Evolutionary conservation across 345 rosid genomes (phyloP).

Genomic region (Hypericum androsaemum): DNA sequence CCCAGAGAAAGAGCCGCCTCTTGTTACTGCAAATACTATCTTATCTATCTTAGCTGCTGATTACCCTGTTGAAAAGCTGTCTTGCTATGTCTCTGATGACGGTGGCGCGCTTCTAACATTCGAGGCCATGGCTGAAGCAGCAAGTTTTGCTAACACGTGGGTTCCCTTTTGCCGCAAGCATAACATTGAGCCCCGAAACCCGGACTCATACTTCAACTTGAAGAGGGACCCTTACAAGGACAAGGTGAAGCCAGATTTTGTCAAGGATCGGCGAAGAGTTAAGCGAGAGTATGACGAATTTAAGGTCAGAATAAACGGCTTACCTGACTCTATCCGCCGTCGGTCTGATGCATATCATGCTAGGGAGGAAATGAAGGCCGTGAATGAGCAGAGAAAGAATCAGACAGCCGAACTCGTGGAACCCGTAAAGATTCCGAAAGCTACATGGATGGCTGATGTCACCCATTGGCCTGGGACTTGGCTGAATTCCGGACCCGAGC

Average conservation of each 20-base stretch:
- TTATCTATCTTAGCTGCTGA: constrained; percentile 91
- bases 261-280: constrained; percentile 82
- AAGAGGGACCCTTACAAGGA: constrained; percentile 96
- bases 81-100: constrained; percentile 98
- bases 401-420: constrained; percentile 62
- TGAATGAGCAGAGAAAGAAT: constrained; percentile 85
- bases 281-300: constrained; percentile 98
- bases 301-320: constrained; percentile 83
- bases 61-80: constrained; percentile 90
- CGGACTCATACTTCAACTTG: constrained; percentile 83
- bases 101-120: constrained; percentile 96
- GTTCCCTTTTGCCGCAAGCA: constrained; percentile 97
- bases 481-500: constrained; percentile 61
- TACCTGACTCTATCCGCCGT: constrained; percentile 90
- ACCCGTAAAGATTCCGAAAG: constrained; percentile 73
- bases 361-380: constrained; percentile 89
- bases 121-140: constrained; percentile 99
- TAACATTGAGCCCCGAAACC: constrained; percentile 84
- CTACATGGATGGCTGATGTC: constrained; percentile 99
- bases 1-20: constrained; percentile 98
- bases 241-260: constrained; percentile 78
- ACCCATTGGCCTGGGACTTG: constrained; percentile 99
- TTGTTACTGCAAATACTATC: constrained; percentile 93
- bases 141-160: constrained; percentile 93
- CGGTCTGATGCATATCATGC: constrained; percentile 96